Base-by-base conservation (phyloP, 768 basidiomycete genomes). In the Lepiota brunneoincarnata region DNA sequence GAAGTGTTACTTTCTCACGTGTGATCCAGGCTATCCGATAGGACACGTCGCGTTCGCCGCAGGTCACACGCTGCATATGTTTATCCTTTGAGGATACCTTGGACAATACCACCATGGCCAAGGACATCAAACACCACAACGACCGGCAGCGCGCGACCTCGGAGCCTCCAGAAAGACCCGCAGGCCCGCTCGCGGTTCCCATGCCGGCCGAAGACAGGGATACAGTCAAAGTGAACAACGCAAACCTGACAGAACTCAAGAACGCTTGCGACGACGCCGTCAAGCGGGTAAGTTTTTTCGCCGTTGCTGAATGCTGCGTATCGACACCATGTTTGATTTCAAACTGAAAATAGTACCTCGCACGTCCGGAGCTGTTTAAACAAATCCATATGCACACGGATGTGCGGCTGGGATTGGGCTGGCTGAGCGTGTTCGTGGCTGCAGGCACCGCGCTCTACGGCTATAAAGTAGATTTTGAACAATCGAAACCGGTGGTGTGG, bases 351-450 rank as follows among this genome's bases (percentile, higher is more conserved):
- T 67, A 95, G 92, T 90, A 86, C 66, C 76, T 95, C 39, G 82
- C 89, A 49, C 78, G 87, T 51, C 89, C 89, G 7, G 84, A 87
- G 50, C 69, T 92, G 36, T 98, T 94, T 76, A 90, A 88, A 56
- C 89, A 90, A 66, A 92, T 85, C 35, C 80, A 95, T 69, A 74
- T 82, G 39, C 93, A 98, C 61, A 93, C 91, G 1, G 94, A 97
- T 64, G 85, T 97, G 10, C 84, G 91, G 45, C 80, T 98, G 39
- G 84, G 74, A 0, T 77, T 98, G 11, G 96, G 96, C 24, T 98
- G 93, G 89, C 72, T 86, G 14, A 83, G 88, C 57, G 89, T 93
- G 43, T 78, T 93, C 55, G 78, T 95, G 14, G 92, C 94, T 18
- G 80, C 79, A 40, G 87, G 81, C 11, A 92, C 91, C 24, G 88